Evolutionary conservation across 164 flowering plant genomes (phyloP).

Genomic region (Nelumbo lutea): DNA sequence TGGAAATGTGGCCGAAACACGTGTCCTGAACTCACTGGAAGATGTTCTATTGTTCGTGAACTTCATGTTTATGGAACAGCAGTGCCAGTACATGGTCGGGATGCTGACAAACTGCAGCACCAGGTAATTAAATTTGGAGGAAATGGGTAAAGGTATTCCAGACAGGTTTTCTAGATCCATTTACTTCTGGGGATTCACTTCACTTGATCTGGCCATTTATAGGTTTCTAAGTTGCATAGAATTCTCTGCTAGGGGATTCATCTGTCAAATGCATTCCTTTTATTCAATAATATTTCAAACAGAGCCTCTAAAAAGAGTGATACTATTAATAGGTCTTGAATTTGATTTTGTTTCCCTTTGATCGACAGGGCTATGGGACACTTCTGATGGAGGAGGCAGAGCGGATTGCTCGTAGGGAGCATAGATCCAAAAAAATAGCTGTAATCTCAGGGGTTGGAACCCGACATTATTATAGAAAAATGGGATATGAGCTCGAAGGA

Average conservation of each 20-base stretch:
- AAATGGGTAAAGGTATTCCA: no score
- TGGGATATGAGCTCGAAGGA: slow-evolving; percentile 97
- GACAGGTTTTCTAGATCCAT: no score
- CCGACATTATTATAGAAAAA: slow-evolving; percentile 84
- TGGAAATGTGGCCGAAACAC: slow-evolving; percentile 86
- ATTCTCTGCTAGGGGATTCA: no score
- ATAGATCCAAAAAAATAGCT: slow-evolving; percentile 79
- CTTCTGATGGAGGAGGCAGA: slow-evolving; percentile 98
- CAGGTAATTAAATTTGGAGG: slow-evolving; percentile 42
- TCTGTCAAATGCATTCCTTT: no score
- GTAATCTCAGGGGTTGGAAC: slow-evolving; percentile 98
- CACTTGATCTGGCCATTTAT: no score
- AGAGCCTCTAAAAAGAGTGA: no score
- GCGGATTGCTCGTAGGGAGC: slow-evolving; percentile 74
- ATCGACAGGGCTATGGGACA: slow-evolving; percentile 80
- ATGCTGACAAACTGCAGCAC: slow-evolving; percentile 90
- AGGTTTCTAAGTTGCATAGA: no score
- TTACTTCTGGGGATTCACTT: no score
- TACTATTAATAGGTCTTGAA: neutral
- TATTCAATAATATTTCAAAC: no score
- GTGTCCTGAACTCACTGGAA: slow-evolving; percentile 89
- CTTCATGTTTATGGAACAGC: slow-evolving; percentile 99
- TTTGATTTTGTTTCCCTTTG: neutral
- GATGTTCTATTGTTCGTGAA: slow-evolving; percentile 95
- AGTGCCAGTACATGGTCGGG: slow-evolving; percentile 98